Percentiles rank a stretch among this genome's conserved stretches.
Evolutionary conservation across 1,284 basidiomycete species (phyloP).

Genomic region (Mycosarcoma maydis): DNA sequence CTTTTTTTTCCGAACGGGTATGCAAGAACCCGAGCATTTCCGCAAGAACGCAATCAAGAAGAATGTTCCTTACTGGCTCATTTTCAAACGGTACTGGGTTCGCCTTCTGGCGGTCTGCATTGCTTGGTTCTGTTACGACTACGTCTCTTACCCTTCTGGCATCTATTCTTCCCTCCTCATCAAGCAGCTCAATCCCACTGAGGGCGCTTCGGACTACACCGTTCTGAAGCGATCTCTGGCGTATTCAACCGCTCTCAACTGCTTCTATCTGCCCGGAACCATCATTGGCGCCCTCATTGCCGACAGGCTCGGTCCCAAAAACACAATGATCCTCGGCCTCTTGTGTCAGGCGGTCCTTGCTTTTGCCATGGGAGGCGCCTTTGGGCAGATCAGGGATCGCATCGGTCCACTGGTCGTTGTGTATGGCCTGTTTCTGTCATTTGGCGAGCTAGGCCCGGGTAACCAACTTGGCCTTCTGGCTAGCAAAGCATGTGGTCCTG

Average conservation of each 20-base stretch:
- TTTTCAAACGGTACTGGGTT: constrained; percentile 82
- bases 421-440: constrained; percentile 88
- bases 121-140: constrained; percentile 72
- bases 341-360: constrained; percentile 68
- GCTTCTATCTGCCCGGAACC: constrained; percentile 73
- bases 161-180: constrained; percentile 85
- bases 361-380: constrained; percentile 70
- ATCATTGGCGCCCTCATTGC: constrained; percentile 81
- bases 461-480: constrained; percentile 63
- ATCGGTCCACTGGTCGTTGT: constrained; percentile 73
- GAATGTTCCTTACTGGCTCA: constrained; percentile 78
- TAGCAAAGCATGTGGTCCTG: constrained; percentile 51
- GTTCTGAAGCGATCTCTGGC: constrained; percentile 38
- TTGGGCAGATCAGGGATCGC: constrained; percentile 40
- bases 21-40: constrained; percentile 78
- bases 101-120: constrained; percentile 76
- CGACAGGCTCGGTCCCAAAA: constrained; percentile 62
- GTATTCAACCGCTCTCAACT: constrained; percentile 69
- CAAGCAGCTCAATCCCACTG: constrained; percentile 72
- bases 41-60: constrained; percentile 80
- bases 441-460: constrained; percentile 77
- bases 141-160: constrained; percentile 68
- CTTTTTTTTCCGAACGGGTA: constrained; percentile 84
- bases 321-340: constrained; percentile 59
- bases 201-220: constrained; percentile 23